Evolutionary conservation across 116 monocot genomes (phyloP), one percentile per base, ranked within the genome.

Genomic region (Zostera marina): DNA sequence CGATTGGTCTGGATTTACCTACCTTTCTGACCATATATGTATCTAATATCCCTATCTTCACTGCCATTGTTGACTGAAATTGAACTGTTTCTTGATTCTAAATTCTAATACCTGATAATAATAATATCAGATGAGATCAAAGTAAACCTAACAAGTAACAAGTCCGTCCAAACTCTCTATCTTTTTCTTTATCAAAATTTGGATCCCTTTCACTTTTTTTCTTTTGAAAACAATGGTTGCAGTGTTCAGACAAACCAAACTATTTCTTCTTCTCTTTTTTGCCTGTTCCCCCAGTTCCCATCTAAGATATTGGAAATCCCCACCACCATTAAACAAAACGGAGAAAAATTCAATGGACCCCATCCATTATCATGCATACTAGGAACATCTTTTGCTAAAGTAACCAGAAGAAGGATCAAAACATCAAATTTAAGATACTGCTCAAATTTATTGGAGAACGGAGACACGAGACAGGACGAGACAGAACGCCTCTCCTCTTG

Each of bases 221-320:
- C 65, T 66, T 74, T 79, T 66, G 59, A 53, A 16, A 13, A 11
- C 41, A 20, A 19, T 68, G 43, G 44, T 56, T 56, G 42, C 59
- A 61, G 44, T 24, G 60, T 43, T 64, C 72, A 69, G 68, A 71
- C 79, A 87, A 77, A 70, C 80, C 66, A 38, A 68, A 74, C 77
- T 83, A 59, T 67, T 72, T 56, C 65, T 44, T 53, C 60, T 63
- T 23, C 47, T 41, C 41, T 25, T 16, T 60, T 65, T 69, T 78
- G 59, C 70, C 65, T 24, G 12, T 24, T 22, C 44, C 10, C 25
- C 56, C 11, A 8, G 32, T 8, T 56, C 38, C 0, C 16, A 8
- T 42, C 43, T 7, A 1, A 32, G 32, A 32, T 32, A 32, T 32
- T 1, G 5, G 32, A 32, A 2, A 32, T 32, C 32, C n/a, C n/a